Evolutionary conservation across 2,329 filamentous ascomycete genomes (phyloP).

Genomic region (Fusarium subglutinans): DNA sequence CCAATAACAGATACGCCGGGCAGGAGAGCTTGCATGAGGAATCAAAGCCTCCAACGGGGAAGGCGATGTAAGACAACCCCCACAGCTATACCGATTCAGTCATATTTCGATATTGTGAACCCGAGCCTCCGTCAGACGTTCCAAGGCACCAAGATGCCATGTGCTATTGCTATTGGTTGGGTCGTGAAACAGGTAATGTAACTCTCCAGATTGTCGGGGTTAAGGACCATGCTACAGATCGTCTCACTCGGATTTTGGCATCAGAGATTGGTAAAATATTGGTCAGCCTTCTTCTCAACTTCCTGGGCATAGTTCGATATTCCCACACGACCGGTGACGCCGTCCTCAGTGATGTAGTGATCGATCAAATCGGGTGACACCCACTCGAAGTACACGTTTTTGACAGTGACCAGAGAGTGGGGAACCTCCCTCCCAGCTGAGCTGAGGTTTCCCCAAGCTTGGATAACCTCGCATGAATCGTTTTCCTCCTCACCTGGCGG

Average conservation of each 20-base stretch:
- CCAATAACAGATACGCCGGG: background rate
- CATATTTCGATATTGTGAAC: slow-evolving; percentile 4
- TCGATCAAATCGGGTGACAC: slow-evolving; percentile 61
- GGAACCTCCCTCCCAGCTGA: background rate
- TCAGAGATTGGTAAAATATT: slow-evolving; percentile 54
- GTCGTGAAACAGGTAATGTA: slow-evolving; percentile 1
- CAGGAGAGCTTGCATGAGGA: background rate
- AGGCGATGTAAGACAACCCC: slow-evolving; percentile 25
- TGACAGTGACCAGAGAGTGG: slow-evolving; percentile 46
- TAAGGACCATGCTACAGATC: slow-evolving; percentile 5
- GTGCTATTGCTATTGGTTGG: slow-evolving; percentile 9
- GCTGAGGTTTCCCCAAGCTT: slow-evolving; percentile 53
- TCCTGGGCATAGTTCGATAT: slow-evolving; percentile 52
- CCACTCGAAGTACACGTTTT: slow-evolving; percentile 71
- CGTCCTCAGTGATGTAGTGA: slow-evolving; percentile 64
- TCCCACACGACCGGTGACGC: slow-evolving; percentile 52
- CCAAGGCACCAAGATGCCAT: background rate
- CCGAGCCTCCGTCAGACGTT: slow-evolving; percentile 10
- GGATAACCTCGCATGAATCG: slow-evolving; percentile 59
- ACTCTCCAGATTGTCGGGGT: slow-evolving; percentile 11
- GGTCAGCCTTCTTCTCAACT: slow-evolving; percentile 49
- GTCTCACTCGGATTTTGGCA: slow-evolving; percentile 4
- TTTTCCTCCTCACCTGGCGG: slow-evolving; percentile 59
- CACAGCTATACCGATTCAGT: slow-evolving; percentile 18
- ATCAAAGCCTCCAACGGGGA: background rate